A percentile compares a stretch with the other conserved stretches of the same genome.
Evolutionary conservation across 805 yeast genomes (phyloP).

Genomic region (Brettanomyces bruxellensis): DNA sequence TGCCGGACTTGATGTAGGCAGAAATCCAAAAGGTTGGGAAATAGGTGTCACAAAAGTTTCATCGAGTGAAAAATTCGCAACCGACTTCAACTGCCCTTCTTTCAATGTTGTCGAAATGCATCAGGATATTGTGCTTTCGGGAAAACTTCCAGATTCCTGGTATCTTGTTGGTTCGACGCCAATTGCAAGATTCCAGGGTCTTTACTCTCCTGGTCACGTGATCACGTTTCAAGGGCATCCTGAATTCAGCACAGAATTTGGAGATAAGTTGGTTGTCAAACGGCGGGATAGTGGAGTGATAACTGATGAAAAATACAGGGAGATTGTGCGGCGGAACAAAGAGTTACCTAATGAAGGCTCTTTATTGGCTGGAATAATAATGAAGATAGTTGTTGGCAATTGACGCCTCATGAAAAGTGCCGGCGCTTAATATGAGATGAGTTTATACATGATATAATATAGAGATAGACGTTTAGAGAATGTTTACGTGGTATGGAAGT

Average conservation of each 20-base stretch:
- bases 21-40: conserved; percentile 67
- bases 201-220: conserved; percentile 40
- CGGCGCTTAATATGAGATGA: too few species aligned
- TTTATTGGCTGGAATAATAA: conserved; percentile 1
- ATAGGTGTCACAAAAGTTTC: conserved; percentile 48
- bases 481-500: too few species aligned
- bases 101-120: conserved; percentile 48
- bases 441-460: too few species aligned
- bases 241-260: conserved; percentile 44
- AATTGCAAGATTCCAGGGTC: conserved; percentile 58
- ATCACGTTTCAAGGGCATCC: conserved; percentile 89
- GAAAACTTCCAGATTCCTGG: background rate
- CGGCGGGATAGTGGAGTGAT: conserved; percentile 5
- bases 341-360: conserved; percentile 4
- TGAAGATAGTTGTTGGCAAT: background rate
- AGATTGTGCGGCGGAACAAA: conserved; percentile 2
- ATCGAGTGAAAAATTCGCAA: conserved; percentile 27
- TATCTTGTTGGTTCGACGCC: conserved; percentile 42
- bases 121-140: conserved; percentile 36
- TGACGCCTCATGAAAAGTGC: too few species aligned
- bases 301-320: conserved; percentile 2
- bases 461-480: too few species aligned
- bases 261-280: conserved; percentile 3
- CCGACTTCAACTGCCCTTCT: conserved; percentile 9
- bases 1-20: conserved; percentile 49